Evolutionary conservation across 1,284 basidiomycete species (phyloP), one percentile per base, ranked within the genome.

Genomic region (Tremellales sp.): DNA sequence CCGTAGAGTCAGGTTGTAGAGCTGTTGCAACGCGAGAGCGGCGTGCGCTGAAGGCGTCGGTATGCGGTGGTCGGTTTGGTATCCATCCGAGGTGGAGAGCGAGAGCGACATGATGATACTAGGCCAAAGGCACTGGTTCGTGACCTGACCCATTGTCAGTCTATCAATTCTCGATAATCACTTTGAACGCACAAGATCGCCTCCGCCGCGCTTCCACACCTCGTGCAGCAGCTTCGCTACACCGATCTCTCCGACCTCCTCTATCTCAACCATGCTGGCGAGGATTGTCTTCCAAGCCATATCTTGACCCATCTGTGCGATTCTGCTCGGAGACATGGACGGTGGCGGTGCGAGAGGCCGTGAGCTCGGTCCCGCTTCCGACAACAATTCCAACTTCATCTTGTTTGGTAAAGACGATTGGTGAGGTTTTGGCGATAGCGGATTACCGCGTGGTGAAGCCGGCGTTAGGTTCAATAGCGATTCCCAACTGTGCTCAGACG

Each of bases 121-220:
- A 1, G 65, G 54, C 69, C 69, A 72, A 3, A 68, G 52, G 19
- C 61, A 58, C 42, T 64, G 62, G 10, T 47, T 45, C 0, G 68
- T 64, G 22, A 69, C 64, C 68, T 69, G 44, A n/a, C n/a, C n/a
- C n/a, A 29, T 19, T 8, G 35, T 39, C 26, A 43, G 27, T 19
- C 5, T 40, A 7, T n/a, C n/a, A n/a, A n/a, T n/a, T n/a, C n/a
- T n/a, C n/a, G n/a, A n/a, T n/a, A n/a, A n/a, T n/a, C n/a, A n/a
- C n/a, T n/a, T n/a, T n/a, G 1, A n/a, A 60, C 68, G 61, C 45
- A 70, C 70, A 7, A 56, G 48, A 29, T 60, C 62, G 3, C 67
- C 68, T 6, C 69, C 69, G 8, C 69, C 69, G 24, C 69, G 46
- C 46, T 62, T 64, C 69, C 69, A 72, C 1, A 72, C 60, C 43